Percentiles rank a stretch among this genome's conserved stretches.
Conservation (phyloP, 2,329 filamentous ascomycete species). For the Aureobasidium leucospermi region DNA sequence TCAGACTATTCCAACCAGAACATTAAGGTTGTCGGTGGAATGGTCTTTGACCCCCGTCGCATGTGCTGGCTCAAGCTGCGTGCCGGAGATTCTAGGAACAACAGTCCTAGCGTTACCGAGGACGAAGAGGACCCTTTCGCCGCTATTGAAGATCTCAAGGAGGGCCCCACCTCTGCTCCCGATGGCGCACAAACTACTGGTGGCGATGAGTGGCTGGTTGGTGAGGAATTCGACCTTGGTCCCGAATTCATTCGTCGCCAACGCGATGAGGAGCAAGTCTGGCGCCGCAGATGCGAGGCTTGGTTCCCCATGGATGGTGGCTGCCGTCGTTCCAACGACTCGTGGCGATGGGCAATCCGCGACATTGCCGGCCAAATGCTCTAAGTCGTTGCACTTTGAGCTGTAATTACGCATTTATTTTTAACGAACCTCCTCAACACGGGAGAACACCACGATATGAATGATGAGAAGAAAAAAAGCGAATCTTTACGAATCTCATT, state of each 20-base stretch:
- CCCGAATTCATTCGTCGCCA: constrained; percentile 88
- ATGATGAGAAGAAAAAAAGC: constrained; percentile 11
- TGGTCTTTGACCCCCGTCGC: constrained; percentile 94
- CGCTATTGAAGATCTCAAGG: constrained; percentile 86
- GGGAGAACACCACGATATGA: constrained; percentile 2
- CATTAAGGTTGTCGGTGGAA: constrained; percentile 90
- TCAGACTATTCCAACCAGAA: constrained; percentile 62
- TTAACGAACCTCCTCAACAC: constrained; percentile 1
- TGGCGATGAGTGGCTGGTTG: constrained; percentile 61
- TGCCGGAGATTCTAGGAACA: constrained; percentile 20
- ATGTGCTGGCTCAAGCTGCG: constrained; percentile 93
- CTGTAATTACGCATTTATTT: constrained; percentile 5
- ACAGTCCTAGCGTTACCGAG: constrained; percentile 54
- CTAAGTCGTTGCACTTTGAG: neutral
- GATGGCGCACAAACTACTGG: constrained; percentile 14
- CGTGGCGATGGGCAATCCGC: constrained; percentile 70
- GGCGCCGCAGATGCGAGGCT: constrained; percentile 77
- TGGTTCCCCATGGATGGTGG: constrained; percentile 63
- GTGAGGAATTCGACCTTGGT: constrained; percentile 93
- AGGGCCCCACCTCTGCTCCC: constrained; percentile 37
- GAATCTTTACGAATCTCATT: constrained; percentile 12
- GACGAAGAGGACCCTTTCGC: constrained; percentile 90
- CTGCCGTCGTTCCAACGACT: constrained; percentile 46
- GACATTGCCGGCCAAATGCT: constrained; percentile 23
- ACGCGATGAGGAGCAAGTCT: constrained; percentile 83